Base-by-base conservation (phyloP, 2,329 filamentous ascomycete species). In the Penicillium aurantiogriseum region DNA sequence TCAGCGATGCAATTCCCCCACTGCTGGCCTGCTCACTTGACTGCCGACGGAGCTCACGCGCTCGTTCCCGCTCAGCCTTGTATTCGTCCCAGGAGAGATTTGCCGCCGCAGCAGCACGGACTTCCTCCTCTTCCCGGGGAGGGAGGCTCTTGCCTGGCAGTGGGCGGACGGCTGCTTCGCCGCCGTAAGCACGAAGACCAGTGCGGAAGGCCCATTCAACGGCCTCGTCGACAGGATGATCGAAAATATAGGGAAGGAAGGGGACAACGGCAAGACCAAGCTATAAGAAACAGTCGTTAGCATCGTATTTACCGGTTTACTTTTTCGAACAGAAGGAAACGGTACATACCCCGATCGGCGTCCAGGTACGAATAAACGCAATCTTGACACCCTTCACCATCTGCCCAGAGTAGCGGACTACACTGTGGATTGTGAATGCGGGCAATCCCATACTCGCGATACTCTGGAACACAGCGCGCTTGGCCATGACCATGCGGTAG, bases 401-500 rank as follows among this genome's bases (percentile, higher is more conserved):
- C 39, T 81, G 82, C 0, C 94, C 92, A 0, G 90, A 92, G 71
- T 99, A 97, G 59, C 87, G 85, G 51, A 99, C 94, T 6, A 97
- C 88, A 60, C 88, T 92, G 75, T 97, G 93, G 57, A 97, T 96
- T 0, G 92, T 96, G 61, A 97, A 91, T 0, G 92, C 93, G 0
- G 93, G 94, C 64, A 97, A 76, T 2, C 91, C 94, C 94, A 99
- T 99, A 69, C 87, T 91, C 0, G 94, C 94, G 47, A 99, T 61
- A 63, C 86, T 86, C 77, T 99, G 94, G 77, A 99, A 99, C 23
- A 97, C 83, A 2, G 86, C 92, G 62, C 94, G 81, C 78, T 99
- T 91, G 25, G 87, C 88, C 89, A 97, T 95, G 6, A 99, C 91
- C 15, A 90, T 88, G 43, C 92, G 81, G 70, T 90, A 99, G 72